phyloP scores from a whole-genome alignment of 179 eudicot genomes.

The Patellifolia procumbens region DNA sequence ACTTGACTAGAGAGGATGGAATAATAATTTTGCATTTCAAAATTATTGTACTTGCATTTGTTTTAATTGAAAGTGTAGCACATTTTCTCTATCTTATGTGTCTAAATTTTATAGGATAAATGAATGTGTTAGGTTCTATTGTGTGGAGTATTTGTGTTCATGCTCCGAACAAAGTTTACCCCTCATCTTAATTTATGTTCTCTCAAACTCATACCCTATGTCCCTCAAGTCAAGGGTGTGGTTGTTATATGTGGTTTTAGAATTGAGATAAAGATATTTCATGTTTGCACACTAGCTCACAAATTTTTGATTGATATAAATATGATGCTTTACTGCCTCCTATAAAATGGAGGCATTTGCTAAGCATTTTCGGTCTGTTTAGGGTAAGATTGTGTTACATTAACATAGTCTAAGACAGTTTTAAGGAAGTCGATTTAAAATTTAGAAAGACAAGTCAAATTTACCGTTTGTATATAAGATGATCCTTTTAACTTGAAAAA shows the following conservation, averaged over 20 bases:
- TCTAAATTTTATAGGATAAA: not conserved
- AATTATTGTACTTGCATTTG: constrained; percentile 18
- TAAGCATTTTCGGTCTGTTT: too few relatives aligned
- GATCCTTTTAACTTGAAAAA: too few relatives aligned
- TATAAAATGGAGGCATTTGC: too few relatives aligned
- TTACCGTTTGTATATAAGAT: too few relatives aligned
- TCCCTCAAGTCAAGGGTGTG: not conserved
- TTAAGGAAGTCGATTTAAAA: too few relatives aligned
- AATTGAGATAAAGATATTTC: too few relatives aligned
- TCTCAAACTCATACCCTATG: not conserved
- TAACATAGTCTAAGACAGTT: too few relatives aligned
- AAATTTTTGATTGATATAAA: too few relatives aligned
- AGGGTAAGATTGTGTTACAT: too few relatives aligned
- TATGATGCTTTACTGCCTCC: too few relatives aligned
- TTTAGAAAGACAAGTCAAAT: too few relatives aligned
- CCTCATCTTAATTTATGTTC: not conserved
- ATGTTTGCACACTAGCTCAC: too few relatives aligned
- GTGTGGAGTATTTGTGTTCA: not conserved
- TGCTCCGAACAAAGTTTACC: not conserved
- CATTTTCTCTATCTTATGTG: not conserved
- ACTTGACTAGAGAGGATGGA: not conserved
- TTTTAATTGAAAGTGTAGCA: not conserved
- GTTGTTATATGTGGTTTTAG: not conserved
- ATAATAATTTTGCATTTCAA: not conserved
- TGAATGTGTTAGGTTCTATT: not conserved